phyloP scores from a whole-genome alignment of 768 basidiomycete species.

The Tubosaeta brunneosetosa region DNA sequence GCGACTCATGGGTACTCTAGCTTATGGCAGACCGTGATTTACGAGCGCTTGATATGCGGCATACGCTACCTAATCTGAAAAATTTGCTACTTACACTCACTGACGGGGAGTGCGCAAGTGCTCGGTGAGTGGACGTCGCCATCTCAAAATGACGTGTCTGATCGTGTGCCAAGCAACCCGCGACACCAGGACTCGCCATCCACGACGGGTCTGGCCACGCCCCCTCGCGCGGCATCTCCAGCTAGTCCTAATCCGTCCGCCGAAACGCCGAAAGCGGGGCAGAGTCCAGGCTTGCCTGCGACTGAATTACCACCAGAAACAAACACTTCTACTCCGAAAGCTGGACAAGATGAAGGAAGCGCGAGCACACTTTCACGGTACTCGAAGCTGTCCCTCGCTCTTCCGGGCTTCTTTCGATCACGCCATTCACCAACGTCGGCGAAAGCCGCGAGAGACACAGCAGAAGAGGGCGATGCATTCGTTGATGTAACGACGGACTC shows the following conservation, averaged over 20 bases:
- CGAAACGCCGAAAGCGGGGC: constrained; percentile 27
- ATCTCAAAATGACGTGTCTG: constrained; percentile 6
- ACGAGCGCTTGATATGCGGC: constrained; percentile 86
- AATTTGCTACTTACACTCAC: constrained; percentile 85
- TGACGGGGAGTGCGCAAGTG: constrained; percentile 52
- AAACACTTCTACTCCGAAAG: constrained; percentile 51
- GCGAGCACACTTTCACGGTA: constrained; percentile 24
- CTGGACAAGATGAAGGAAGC: constrained; percentile 32
- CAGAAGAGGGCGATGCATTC: constrained; percentile 18
- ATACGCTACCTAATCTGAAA: constrained; percentile 96
- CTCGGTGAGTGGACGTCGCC: constrained; percentile 38
- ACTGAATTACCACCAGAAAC: constrained; percentile 30
- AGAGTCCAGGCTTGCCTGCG: constrained; percentile 7
- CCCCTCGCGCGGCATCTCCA: constrained; percentile 18
- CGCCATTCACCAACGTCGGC: constrained; percentile 48
- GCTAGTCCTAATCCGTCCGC: constrained; percentile 8
- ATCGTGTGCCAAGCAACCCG: constrained; percentile 13
- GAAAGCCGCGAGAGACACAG: constrained; percentile 18
- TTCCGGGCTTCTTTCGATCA: constrained; percentile 59
- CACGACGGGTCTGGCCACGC: constrained; percentile 23
- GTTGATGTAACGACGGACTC: constrained; percentile 5
- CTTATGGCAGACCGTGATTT: constrained; percentile 89
- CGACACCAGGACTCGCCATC: constrained; percentile 20
- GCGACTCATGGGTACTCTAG: constrained; percentile 37
- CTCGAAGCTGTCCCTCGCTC: constrained; percentile 48